A percentile compares a stretch with the other conserved stretches of the same genome.
Evolutionary conservation across 768 basidiomycete genomes (phyloP).

Genomic region (Lactifluus subvellereus): DNA sequence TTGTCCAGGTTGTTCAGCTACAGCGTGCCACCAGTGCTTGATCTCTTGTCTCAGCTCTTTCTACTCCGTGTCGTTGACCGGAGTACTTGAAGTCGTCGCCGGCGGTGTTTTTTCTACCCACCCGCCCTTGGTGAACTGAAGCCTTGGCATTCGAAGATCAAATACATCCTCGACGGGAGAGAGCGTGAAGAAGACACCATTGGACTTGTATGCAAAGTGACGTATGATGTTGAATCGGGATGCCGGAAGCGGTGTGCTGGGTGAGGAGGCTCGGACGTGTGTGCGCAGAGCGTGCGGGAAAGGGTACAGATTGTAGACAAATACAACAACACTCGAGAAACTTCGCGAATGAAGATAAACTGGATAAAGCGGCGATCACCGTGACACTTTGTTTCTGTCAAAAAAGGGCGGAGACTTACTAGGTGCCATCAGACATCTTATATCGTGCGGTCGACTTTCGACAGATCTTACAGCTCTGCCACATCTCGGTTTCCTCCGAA

Average conservation of each 20-base stretch:
- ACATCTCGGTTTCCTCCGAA: conserved; percentile 37
- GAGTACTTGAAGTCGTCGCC: not conserved
- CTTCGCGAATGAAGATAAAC: conserved; percentile 45
- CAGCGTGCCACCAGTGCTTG: conserved; percentile 57
- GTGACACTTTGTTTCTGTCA: conserved; percentile 40
- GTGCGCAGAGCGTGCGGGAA: conserved; percentile 15
- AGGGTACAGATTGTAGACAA: conserved; percentile 32
- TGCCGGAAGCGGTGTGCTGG: conserved; percentile 28
- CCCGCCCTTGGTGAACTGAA: conserved; percentile 45
- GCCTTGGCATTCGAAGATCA: conserved; percentile 52
- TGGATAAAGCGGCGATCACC: conserved; percentile 30
- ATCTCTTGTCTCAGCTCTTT: conserved; percentile 53
- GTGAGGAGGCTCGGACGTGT: conserved; percentile 19
- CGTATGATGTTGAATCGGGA: conserved; percentile 36
- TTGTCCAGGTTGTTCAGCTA: conserved; percentile 57
- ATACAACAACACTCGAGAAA: conserved; percentile 25
- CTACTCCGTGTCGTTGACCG: conserved; percentile 37
- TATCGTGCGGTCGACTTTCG: conserved; percentile 31
- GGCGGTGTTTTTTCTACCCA: conserved; percentile 21
- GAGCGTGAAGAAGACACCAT: conserved; percentile 41
- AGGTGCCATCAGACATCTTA: conserved; percentile 44
- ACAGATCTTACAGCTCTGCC: conserved; percentile 49
- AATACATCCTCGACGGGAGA: conserved; percentile 49
- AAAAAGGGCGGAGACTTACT: conserved; percentile 38
- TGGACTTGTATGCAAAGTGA: conserved; percentile 37